Evolutionary conservation across 169 alveolate species (phyloP), one percentile per base, ranked within the genome.

Genomic region (Plasmodium yoelii): DNA sequence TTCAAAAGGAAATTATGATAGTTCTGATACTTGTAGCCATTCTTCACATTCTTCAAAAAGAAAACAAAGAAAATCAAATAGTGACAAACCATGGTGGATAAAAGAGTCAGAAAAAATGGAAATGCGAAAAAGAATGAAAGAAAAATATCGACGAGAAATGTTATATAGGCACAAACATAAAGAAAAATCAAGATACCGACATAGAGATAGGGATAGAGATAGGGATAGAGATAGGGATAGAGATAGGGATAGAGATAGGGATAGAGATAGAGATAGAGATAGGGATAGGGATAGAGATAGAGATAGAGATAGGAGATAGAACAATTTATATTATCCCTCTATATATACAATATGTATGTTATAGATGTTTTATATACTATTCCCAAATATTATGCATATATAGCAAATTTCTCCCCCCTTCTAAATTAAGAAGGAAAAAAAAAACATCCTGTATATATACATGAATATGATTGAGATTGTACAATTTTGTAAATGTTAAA

Each of bases 31-130:
- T 39, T 53, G 24, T 67, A 67, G 84, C 28, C 13, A 67, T 46
- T 53, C 71, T 13, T 82, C 90, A 12, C 44, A 65, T 82, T 34
- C 72, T 0, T 47, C 80, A 8, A 80, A 71, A 49, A 60, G 84
- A 67, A 65, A 49, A 59, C 12, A 49, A 18, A 68, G 60, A 68
- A 68, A 69, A 46, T 82, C 90, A 9, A 57, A 51, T 28, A 68
- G 55, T 49, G 12, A 53, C 26, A 82, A 65, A 39, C 90, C 90
- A 26, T 82, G 90, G 90, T 82, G 90, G 90, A 67, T 82, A 1
- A 65, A 68, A 53, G 90, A 82, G 9, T 82, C 90, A 13, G 84
- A 68, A 26, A 82, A 82, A 39, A 82, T 82, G 90, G 44, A 82
- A 59, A 82, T 82, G 46, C 67, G 90, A 46, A 80, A 67, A 59